phyloP scores from a whole-genome alignment of 768 basidiomycete genomes.

The Pisolithus sp. region DNA sequence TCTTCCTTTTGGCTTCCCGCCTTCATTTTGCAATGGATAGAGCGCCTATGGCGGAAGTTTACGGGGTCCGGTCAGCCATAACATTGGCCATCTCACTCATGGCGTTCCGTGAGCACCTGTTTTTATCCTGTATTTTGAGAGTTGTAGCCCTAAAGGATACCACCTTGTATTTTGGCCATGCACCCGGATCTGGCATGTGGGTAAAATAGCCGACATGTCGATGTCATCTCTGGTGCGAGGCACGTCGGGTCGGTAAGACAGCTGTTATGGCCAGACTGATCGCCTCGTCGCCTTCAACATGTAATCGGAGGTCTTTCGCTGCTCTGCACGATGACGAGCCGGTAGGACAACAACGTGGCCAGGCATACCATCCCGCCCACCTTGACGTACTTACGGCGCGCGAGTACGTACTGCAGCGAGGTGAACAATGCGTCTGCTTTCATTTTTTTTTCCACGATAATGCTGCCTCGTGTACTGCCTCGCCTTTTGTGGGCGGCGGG shows the following conservation, averaged over 20 bases:
- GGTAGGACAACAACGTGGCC: constrained; percentile 3
- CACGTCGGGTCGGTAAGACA: constrained; percentile 2
- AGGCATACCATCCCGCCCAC: background rate
- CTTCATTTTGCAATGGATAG: constrained; percentile 25
- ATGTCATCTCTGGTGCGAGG: constrained; percentile 15
- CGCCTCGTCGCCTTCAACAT: background rate
- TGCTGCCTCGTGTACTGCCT: constrained; percentile 49
- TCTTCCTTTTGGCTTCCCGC: constrained; percentile 18
- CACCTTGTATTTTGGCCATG: constrained; percentile 1
- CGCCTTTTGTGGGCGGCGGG: constrained; percentile 31
- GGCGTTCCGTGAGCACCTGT: constrained; percentile 1
- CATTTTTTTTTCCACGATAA: constrained; percentile 16
- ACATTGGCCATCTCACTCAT: background rate
- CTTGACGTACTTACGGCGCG: constrained; percentile 3
- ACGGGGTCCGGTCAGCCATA: background rate
- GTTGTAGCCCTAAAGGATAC: constrained; percentile 5
- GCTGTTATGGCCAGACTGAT: constrained; percentile 2
- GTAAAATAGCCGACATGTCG: constrained; percentile 7
- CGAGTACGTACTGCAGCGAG: constrained; percentile 6
- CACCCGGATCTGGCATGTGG: constrained; percentile 4
- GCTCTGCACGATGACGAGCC: constrained; percentile 5
- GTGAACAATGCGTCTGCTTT: constrained; percentile 9
- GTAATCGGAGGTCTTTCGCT: background rate
- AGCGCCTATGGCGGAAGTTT: constrained; percentile 7
- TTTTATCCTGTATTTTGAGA: background rate